Percentiles rank a stretch among this genome's conserved stretches.
Evolutionary conservation across 805 yeast species (phyloP).

Genomic region (Saccharomyces jurei): DNA sequence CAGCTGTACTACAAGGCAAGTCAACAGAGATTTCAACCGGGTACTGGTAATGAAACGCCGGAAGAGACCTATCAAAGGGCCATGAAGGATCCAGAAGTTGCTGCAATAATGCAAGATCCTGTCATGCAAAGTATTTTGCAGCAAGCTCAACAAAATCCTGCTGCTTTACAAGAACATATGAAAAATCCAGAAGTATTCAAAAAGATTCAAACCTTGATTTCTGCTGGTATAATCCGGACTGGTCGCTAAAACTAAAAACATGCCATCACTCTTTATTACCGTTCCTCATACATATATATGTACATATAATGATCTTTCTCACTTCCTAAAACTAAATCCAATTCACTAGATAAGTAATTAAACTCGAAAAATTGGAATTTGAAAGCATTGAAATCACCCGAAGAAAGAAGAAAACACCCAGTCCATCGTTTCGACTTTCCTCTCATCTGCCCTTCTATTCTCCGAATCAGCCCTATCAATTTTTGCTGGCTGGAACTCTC

Average conservation of each 20-base stretch:
- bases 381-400: no score
- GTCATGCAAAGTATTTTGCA: constrained; percentile 91
- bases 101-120: constrained; percentile 82
- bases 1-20: constrained; percentile 70
- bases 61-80: constrained; percentile 91
- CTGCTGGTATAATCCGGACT: constrained; percentile 94
- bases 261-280: not conserved
- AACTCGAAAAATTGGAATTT: not conserved
- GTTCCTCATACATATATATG: not conserved
- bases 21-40: constrained; percentile 69
- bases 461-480: not conserved
- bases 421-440: no score
- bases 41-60: constrained; percentile 76
- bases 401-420: no score
- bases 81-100: constrained; percentile 89
- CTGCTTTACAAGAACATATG: constrained; percentile 96
- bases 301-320: not conserved
- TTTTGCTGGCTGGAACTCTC: not conserved
- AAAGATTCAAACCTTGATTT: constrained; percentile 82
- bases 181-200: constrained; percentile 86
- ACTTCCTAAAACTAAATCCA: not conserved
- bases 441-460: no score
- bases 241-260: constrained; percentile 35
- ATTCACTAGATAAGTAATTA: not conserved
- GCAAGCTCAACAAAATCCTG: constrained; percentile 93